phyloP scores from a whole-genome alignment of 108 stramenopile genomes.

The Seminavis robusta region DNA sequence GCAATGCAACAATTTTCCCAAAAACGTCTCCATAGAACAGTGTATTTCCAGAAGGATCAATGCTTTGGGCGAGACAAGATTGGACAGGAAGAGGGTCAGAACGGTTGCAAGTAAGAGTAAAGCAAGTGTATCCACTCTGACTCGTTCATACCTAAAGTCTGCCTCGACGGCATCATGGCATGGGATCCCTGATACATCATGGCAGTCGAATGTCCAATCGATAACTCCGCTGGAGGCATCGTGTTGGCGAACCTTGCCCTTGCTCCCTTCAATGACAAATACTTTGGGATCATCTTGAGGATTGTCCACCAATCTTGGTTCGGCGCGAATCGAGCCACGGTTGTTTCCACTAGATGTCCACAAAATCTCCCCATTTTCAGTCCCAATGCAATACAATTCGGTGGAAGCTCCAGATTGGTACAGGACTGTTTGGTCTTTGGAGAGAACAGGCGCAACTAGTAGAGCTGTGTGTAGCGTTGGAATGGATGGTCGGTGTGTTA shows the following conservation, averaged over 20 bases:
- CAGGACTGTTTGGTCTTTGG: conserved; percentile 3
- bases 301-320: conserved; percentile 12
- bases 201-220: conserved; percentile 28
- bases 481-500: too few relatives aligned
- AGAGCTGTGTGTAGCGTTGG: conserved; percentile 18
- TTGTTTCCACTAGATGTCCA: conserved; percentile 25
- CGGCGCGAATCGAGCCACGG: too few relatives aligned
- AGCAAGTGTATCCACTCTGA: background rate
- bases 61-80: too few relatives aligned
- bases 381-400: conserved; percentile 19
- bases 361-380: conserved; percentile 8
- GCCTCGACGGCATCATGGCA: conserved; percentile 36
- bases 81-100: background rate
- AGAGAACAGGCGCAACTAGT: conserved; percentile 11
- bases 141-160: conserved; percentile 34
- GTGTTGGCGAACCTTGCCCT: conserved; percentile 26
- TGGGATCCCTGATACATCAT: conserved; percentile 3
- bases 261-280: conserved; percentile 24
- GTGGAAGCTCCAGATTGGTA: conserved; percentile 6
- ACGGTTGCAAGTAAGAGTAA: background rate
- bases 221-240: conserved; percentile 8
- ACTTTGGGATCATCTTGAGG: conserved; percentile 18
- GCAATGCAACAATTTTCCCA: conserved; percentile 29
- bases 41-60: conserved; percentile 24
- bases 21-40: conserved; percentile 43